phyloP scores from a whole-genome alignment of 805 yeast species.

The Yarrowia bubula region DNA sequence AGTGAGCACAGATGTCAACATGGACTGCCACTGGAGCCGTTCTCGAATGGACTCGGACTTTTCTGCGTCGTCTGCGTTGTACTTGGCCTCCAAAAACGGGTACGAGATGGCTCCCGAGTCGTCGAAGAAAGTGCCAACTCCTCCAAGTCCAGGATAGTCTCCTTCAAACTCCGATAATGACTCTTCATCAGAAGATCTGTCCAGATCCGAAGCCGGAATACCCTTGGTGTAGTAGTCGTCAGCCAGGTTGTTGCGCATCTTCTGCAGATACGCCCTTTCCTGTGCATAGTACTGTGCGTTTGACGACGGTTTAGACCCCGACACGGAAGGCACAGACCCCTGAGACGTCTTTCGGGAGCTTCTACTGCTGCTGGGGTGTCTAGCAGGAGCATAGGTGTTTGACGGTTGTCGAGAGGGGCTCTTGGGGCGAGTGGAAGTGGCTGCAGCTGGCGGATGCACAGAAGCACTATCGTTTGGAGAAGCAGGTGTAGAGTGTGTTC shows the following conservation, averaged over 20 bases:
- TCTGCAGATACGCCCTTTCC: conserved; percentile 63
- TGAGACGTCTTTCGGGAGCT: conserved; percentile 27
- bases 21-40: conserved; percentile 92
- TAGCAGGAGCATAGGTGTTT: conserved; percentile 34
- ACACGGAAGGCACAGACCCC: conserved; percentile 11
- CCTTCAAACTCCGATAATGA: conserved; percentile 33
- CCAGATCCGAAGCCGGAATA: conserved; percentile 43
- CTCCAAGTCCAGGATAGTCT: conserved; percentile 37
- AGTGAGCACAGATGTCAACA: conserved; percentile 84
- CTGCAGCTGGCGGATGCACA: neutral
- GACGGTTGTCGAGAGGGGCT: conserved; percentile 34
- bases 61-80: conserved; percentile 35
- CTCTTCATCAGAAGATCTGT: conserved; percentile 38
- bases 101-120: conserved; percentile 29
- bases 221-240: conserved; percentile 76
- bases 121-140: conserved; percentile 38
- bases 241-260: conserved; percentile 56
- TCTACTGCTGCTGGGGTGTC: conserved; percentile 30
- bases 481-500: conserved; percentile 11
- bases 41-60: conserved; percentile 49
- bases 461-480: conserved; percentile 3
- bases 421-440: conserved; percentile 26
- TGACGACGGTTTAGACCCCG: conserved; percentile 29
- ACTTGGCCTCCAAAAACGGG: conserved; percentile 33
- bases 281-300: conserved; percentile 54